These are phyloP conservation scores for Mentha longifolia DNA, from an alignment of 257 asterid species.

Conservation along the genomic window DNA sequence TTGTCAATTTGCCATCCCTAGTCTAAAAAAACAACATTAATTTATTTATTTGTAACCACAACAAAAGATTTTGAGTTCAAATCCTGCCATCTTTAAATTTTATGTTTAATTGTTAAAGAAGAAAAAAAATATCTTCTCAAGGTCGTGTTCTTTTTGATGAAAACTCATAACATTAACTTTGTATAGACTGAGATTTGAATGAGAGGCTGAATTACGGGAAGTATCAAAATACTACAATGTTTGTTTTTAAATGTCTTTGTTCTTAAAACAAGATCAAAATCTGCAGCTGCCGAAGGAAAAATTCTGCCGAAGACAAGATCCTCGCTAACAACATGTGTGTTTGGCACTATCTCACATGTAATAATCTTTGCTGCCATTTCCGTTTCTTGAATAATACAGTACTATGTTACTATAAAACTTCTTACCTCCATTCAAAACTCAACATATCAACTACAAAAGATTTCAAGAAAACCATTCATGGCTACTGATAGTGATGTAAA, in stretches of 20 bases:
- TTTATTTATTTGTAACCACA: too few relatives aligned
- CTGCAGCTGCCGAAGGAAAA: not conserved
- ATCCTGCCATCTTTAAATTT: too few relatives aligned
- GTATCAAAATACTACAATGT: not conserved
- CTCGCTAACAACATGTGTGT: not conserved
- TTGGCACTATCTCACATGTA: not conserved
- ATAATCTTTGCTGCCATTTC: not conserved
- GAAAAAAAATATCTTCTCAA: too few relatives aligned
- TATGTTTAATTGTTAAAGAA: too few relatives aligned
- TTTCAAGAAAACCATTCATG: constrained; percentile 4
- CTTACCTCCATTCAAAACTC: not conserved
- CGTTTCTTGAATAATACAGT: not conserved
- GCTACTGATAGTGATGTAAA: constrained; percentile 26
- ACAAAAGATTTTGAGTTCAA: too few relatives aligned
- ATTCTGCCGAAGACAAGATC: not conserved
- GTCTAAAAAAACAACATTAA: too few relatives aligned
- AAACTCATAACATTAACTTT: too few relatives aligned
- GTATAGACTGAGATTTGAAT: too few relatives aligned
- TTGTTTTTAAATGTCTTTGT: not conserved
- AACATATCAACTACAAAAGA: not conserved
- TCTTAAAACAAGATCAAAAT: not conserved
- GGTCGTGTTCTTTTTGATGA: too few relatives aligned
- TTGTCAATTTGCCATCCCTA: too few relatives aligned
- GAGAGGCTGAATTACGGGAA: not conserved
- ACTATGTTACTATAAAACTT: not conserved